These are phyloP conservation scores for Ceratopteris richardii DNA, from an alignment of 75 land plant species.

Conservation along the genomic window DNA sequence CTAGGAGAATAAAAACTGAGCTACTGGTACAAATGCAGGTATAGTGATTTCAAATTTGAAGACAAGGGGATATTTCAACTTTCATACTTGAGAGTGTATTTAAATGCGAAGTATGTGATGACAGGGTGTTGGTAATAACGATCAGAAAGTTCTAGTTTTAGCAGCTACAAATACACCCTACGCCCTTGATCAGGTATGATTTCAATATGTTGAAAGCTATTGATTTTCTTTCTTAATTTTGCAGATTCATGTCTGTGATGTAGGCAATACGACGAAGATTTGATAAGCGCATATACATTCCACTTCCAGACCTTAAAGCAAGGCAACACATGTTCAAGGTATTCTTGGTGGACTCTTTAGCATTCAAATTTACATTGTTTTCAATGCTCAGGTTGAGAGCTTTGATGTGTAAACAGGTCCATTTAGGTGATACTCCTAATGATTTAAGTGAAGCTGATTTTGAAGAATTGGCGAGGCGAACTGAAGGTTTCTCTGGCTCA, in stretches of 20 bases:
- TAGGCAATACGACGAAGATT: constrained; percentile 90
- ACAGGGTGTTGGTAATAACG: constrained; percentile 94
- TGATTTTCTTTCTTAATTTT: too few relatives aligned
- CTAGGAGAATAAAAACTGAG: constrained; percentile 94
- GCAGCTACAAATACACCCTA: constrained; percentile 99
- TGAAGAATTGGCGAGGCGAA: constrained; percentile 68
- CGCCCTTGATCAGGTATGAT: constrained; percentile 85
- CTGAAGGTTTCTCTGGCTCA: constrained; percentile 96
- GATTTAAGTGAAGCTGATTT: constrained; percentile 84
- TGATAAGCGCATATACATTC: constrained; percentile 98
- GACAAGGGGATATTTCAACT: neutral
- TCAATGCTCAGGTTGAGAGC: neutral
- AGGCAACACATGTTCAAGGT: constrained; percentile 99
- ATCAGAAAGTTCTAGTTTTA: constrained; percentile 92
- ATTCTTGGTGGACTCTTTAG: neutral
- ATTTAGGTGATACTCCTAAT: constrained; percentile 92
- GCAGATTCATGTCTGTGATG: too few relatives aligned
- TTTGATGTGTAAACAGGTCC: constrained; percentile 63
- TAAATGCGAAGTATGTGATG: neutral
- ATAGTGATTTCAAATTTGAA: neutral
- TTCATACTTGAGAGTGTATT: neutral
- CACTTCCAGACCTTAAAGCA: constrained; percentile 93
- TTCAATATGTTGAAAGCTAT: neutral
- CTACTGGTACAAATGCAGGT: constrained; percentile 99
- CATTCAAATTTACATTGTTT: neutral